Conservation (phyloP, 2,329 filamentous ascomycete genomes). For the Ophiostoma sp. region DNA sequence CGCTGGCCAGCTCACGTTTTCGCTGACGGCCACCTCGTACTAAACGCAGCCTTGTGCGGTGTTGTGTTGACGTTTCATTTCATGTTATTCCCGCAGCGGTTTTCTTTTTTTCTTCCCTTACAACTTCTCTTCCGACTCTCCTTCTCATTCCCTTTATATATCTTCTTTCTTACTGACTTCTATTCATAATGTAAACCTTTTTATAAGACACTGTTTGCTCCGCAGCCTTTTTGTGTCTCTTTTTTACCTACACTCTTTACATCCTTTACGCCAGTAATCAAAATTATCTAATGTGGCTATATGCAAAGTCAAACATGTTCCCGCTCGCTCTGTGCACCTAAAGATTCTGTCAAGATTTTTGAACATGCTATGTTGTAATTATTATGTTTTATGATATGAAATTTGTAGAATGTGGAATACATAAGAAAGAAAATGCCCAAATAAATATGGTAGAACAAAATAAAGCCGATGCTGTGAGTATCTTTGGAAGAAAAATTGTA, state of each 20-base stretch:
- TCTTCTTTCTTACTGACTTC: neutral
- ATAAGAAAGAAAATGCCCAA: neutral
- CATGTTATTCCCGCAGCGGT: neutral
- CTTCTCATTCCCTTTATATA: neutral
- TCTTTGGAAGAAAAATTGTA: neutral
- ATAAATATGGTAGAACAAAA: neutral
- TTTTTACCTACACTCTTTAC: neutral
- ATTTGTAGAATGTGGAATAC: neutral
- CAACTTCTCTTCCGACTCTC: neutral
- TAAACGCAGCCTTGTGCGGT: neutral
- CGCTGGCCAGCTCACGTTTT: neutral
- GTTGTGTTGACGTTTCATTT: neutral
- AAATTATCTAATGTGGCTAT: neutral
- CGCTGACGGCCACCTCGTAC: constrained; percentile 1
- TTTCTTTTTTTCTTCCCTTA: neutral
- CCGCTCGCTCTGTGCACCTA: neutral
- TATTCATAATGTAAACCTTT: neutral
- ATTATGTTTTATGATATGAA: neutral
- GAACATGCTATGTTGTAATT: neutral
- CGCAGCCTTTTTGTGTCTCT: neutral
- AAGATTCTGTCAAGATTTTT: neutral
- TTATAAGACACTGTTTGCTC: neutral
- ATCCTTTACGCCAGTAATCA: neutral
- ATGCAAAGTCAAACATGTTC: neutral
- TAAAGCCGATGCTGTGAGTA: neutral